Conservation (phyloP, 2,329 filamentous ascomycete genomes). For the Cladosporium halotolerans region DNA sequence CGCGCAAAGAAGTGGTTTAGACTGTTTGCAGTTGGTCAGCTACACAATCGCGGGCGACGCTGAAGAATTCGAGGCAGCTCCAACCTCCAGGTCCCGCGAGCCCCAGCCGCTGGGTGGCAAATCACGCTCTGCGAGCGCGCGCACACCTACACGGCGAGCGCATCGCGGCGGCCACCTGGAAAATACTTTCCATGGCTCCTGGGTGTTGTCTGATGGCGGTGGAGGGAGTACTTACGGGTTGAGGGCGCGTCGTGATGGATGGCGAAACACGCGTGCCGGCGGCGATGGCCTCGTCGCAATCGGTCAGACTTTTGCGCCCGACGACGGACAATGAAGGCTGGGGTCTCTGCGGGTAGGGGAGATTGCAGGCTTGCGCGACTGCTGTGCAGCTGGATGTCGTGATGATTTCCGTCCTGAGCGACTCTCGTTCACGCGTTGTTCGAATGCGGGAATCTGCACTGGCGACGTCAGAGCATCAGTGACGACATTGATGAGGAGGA, state of each 20-base stretch:
- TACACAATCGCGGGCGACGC: neutral
- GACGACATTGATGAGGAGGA: no score
- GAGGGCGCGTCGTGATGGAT: constrained; percentile 5
- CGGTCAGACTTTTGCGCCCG: neutral
- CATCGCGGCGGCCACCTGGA: neutral
- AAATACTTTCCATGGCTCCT: neutral
- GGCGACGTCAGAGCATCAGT: no score
- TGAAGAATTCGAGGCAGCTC: constrained; percentile 8
- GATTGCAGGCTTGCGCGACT: no score
- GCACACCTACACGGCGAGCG: neutral
- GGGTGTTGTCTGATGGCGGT: neutral
- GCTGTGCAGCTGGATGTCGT: no score
- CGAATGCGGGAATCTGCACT: no score
- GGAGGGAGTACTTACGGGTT: neutral
- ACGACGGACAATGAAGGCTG: neutral
- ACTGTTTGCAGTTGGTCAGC: neutral
- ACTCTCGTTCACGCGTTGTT: no score
- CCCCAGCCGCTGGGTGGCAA: constrained; percentile 4
- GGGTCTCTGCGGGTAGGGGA: neutral
- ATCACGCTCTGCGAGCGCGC: constrained; percentile 2
- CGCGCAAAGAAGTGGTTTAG: neutral
- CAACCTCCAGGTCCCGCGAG: constrained; percentile 9
- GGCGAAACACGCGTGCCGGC: constrained; percentile 8
- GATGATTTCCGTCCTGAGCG: no score
- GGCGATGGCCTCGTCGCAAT: neutral